Evolutionary conservation across 257 asterid genomes (phyloP), one percentile per base, ranked within the genome.

Genomic region (Gentiana macrophylla): DNA sequence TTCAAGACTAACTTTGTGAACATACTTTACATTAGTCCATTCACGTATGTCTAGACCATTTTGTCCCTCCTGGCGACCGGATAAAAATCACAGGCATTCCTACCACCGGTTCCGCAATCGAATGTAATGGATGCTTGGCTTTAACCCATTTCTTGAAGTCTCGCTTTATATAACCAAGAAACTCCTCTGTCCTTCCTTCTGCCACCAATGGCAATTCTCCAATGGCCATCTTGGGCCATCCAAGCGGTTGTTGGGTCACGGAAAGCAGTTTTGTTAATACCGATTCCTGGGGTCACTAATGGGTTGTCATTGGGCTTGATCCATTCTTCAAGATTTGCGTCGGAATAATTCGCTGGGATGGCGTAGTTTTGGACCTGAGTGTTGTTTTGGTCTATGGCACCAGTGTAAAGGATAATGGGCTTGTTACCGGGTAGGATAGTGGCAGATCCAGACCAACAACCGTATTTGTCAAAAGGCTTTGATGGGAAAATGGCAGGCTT

Each of bases 171-270:
- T 44, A 84, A 32, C 35, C 36, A 57, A 0, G 82, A 72, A 0
- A 80, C 46, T 10, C 97, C 97, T 3, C 63, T 65, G 0, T 66
- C 12, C n/a, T 11, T 45, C 15, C 62, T 63, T 53, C 75, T 51
- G 1, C 91, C 76, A 0, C 94, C 84, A 0, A 88, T 3, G 0
- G 73, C 47, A 2, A 76, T 57, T 49, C 95, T 77, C 94, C 90
- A 82, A 0, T 13, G 58, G 0, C 88, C 86, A 41, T 88, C 94
- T 3, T 0, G 63, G 13, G 64, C 68, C 55, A 77, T 82, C 97
- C 97, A 88, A 0, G 88, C 97, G 0, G 97, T 82, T 1, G 95
- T 58, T 4, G 97, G 97, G 44, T 88, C 97, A 1, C 97, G 94
- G n/a, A 88, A 88, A 0, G 86, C 74, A 0, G 84, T 79, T 46